These are phyloP conservation scores for Mucor velutinosus DNA, from an alignment of 371 early-diverging fungal species.

Conservation along the genomic window DNA sequence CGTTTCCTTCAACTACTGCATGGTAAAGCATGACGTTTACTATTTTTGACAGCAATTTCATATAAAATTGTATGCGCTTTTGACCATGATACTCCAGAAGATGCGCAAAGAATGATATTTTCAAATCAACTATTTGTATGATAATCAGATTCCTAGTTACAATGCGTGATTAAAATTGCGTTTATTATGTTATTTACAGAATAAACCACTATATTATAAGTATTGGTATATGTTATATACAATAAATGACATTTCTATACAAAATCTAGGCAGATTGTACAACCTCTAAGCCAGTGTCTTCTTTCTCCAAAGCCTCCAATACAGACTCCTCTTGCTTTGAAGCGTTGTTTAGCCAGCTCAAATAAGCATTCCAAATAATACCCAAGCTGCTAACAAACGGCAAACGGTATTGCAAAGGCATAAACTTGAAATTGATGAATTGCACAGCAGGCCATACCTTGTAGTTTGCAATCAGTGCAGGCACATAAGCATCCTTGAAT, in stretches of 20 bases:
- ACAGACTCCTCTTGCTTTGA: conserved; percentile 38
- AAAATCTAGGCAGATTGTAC: conserved; percentile 34
- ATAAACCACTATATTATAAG: no score
- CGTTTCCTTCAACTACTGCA: no score
- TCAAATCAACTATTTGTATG: no score
- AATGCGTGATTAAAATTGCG: no score
- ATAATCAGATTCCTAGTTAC: no score
- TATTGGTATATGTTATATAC: no score
- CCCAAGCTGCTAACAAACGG: conserved; percentile 78
- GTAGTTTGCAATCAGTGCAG: conserved; percentile 78
- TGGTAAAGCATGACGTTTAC: no score
- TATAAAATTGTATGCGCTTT: no score
- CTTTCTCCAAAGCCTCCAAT: conserved; percentile 15
- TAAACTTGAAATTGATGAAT: conserved; percentile 74
- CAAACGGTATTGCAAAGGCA: conserved; percentile 73
- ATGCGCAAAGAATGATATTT: no score
- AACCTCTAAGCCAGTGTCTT: conserved; percentile 20
- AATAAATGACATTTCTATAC: background rate
- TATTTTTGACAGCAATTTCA: no score
- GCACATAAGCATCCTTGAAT: conserved; percentile 56
- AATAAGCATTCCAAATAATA: conserved; percentile 81
- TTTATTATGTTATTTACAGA: no score
- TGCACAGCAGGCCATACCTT: conserved; percentile 83
- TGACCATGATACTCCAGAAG: no score
- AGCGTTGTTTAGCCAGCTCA: conserved; percentile 69